A percentile compares a stretch with the other conserved stretches of the same genome.
Conservation (phyloP, 176 grass and related monocot species). For the Carex myosuroides region DNA sequence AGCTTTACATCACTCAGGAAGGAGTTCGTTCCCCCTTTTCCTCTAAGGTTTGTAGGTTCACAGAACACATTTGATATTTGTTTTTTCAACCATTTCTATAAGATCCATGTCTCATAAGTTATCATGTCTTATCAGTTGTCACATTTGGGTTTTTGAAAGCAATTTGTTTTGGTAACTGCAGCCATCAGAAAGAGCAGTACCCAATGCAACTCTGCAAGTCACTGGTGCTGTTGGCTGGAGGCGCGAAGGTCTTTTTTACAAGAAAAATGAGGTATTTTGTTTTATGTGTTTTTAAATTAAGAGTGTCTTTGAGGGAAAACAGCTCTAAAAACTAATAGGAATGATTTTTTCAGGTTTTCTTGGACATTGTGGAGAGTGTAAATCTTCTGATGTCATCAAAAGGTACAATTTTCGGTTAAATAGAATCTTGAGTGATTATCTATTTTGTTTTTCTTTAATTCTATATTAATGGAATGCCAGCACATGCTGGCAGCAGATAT, state of each 20-base stretch:
- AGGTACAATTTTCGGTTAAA: constrained; percentile 42
- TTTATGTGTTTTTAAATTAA: not conserved
- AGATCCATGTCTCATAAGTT: not conserved
- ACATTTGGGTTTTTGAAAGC: not conserved
- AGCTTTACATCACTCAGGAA: constrained; percentile 99
- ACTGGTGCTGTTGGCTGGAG: constrained; percentile 99
- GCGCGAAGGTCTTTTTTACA: constrained; percentile 93
- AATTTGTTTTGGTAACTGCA: constrained; percentile 34
- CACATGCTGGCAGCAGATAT: not conserved
- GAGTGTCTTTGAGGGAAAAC: not conserved
- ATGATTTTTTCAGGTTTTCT: constrained; percentile 68
- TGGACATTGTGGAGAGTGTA: constrained; percentile 99
- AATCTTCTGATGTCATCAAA: constrained; percentile 99
- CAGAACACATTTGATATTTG: not conserved
- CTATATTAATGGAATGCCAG: not conserved
- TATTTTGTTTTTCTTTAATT: not conserved
- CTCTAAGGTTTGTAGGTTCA: constrained; percentile 58
- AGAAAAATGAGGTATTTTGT: constrained; percentile 85
- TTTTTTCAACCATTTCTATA: not conserved
- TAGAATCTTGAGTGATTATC: not conserved
- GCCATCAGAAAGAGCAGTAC: constrained; percentile 77
- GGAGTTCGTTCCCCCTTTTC: constrained; percentile 93
- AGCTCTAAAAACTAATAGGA: constrained; percentile 3
- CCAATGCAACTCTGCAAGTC: constrained; percentile 97
- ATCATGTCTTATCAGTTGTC: not conserved